phyloP scores from a whole-genome alignment of 441 rosid species.

The California macrophylla region DNA sequence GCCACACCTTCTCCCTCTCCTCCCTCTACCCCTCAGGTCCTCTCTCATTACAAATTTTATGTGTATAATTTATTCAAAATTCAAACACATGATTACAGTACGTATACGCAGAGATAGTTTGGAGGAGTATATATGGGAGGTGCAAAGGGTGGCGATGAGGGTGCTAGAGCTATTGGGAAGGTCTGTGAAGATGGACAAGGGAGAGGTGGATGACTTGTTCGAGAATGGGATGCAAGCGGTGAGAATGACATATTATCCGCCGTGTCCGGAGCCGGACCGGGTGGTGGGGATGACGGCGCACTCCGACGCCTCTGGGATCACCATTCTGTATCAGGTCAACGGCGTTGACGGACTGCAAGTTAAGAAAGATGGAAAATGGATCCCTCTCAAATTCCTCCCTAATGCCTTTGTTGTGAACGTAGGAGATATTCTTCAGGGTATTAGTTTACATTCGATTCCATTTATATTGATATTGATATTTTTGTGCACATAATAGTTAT shows the following conservation, averaged over 20 bases:
- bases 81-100: too few species aligned
- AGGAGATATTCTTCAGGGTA: constrained; percentile 42
- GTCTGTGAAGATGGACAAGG: constrained; percentile 17
- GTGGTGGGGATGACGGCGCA: constrained; percentile 34
- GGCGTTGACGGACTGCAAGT: constrained; percentile 31
- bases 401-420: constrained; percentile 27
- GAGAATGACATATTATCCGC: constrained; percentile 39
- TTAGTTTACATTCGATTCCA: too few species aligned
- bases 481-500: too few species aligned
- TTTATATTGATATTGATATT: too few species aligned
- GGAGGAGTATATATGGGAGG: constrained; percentile 30
- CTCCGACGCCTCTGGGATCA: constrained; percentile 27
- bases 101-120: constrained; percentile 27
- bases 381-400: constrained; percentile 23
- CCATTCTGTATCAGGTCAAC: constrained; percentile 26
- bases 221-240: constrained; percentile 32
- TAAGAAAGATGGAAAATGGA: constrained; percentile 24
- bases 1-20: constrained; percentile 38
- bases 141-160: constrained; percentile 25
- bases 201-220: constrained; percentile 27
- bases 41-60: too few species aligned
- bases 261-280: constrained; percentile 37
- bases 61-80: too few species aligned
- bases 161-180: constrained; percentile 24
- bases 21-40: constrained; percentile 40